Base-by-base conservation (phyloP, 2,329 filamentous ascomycete species). In the Coccinonectria pachysandricola region DNA sequence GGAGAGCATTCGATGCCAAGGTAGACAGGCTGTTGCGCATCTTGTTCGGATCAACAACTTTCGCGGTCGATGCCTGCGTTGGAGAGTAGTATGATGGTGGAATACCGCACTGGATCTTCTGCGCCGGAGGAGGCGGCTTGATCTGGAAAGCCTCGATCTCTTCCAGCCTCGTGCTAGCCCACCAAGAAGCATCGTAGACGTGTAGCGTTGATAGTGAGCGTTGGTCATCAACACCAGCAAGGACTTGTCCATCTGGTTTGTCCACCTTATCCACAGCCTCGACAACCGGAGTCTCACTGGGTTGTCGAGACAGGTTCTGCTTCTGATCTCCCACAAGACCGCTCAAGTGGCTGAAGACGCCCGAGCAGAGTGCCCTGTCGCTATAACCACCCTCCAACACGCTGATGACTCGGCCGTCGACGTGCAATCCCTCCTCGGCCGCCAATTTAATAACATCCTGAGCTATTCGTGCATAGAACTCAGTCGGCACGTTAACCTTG, bases 361-460 rank as follows among this genome's bases (percentile, higher is more conserved):
- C 91, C 17, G 85, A 94, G 27, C 72, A 79, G 24, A 98, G 60
- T 7, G 91, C 91, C 32, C 87, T 75, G 54, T 98, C 84, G 49
- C 87, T 95, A 49, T 98, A 98, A 1, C 91, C 91, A 16, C 91
- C 91, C 56, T 98, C 91, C 12, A 98, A 67, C 3, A 96, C 86
- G 51, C 88, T 96, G 47, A 98, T 79, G 12, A 96, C 68, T 22
- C 91, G 71, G 3, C 88, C 88, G 14, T 92, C 79, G 2, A 84
- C 82, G 15, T 71, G 69, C 2, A 83, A 71, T 2, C 70, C 81
- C 42, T 83, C 76, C 50, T 95, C 86, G 20, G 82, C 70, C 0
- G 92, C 81, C 32, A 98, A 62, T 24, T 70, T 75, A 9, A 92
- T 78, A 3, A 95, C 72, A 47, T 98, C 91, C 22, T 77, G 71